Evolutionary conservation across 2,329 filamentous ascomycete genomes (phyloP).

Genomic region (Pleomassaria siparia): DNA sequence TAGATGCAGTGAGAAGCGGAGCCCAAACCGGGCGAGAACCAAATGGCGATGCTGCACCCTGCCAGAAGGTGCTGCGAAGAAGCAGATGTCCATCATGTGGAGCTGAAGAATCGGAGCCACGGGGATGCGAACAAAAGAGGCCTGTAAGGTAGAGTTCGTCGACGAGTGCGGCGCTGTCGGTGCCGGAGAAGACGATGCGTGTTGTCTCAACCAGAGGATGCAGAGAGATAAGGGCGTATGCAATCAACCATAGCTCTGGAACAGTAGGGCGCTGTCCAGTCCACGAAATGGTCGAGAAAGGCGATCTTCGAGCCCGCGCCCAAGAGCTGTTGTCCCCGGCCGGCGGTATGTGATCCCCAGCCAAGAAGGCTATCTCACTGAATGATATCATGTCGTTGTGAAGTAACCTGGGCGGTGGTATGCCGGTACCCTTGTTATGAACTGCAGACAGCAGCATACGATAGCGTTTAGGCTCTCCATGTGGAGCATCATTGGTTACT

Average conservation of each 20-base stretch:
- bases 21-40: conserved; percentile 46
- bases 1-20: conserved; percentile 34
- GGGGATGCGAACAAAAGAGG: conserved; percentile 48
- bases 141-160: conserved; percentile 46
- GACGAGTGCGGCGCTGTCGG: conserved; percentile 38
- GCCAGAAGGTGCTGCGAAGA: conserved; percentile 53
- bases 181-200: conserved; percentile 45
- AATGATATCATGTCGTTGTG: conserved; percentile 33
- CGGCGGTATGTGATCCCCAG: conserved; percentile 24
- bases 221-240: conserved; percentile 49
- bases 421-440: conserved; percentile 19
- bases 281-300: conserved; percentile 48
- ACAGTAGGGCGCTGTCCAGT: conserved; percentile 43
- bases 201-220: conserved; percentile 50
- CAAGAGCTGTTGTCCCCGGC: conserved; percentile 42
- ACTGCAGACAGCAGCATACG: conserved; percentile 23
- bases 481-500: conserved; percentile 25
- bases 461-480: conserved; percentile 21
- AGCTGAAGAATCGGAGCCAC: conserved; percentile 34
- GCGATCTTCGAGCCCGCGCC: conserved; percentile 50
- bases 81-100: conserved; percentile 49
- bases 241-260: conserved; percentile 51
- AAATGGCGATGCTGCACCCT: conserved; percentile 47
- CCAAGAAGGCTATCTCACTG: conserved; percentile 30
- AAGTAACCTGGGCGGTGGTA: conserved; percentile 25